Conservation (phyloP, 2,329 filamentous ascomycete species). For the Penicillium expansum region DNA sequence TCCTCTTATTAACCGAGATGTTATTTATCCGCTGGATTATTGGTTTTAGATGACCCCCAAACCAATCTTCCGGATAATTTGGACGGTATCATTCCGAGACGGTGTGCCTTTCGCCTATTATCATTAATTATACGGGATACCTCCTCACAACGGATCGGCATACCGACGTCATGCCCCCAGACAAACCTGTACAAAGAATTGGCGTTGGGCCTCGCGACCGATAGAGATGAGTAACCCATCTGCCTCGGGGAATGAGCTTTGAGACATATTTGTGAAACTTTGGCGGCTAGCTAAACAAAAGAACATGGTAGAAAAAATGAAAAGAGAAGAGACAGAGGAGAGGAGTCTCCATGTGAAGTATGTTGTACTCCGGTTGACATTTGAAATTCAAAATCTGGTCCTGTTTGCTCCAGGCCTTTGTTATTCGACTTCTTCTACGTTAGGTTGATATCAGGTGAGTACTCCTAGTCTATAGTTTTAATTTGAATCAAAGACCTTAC, state of each 20-base stretch:
- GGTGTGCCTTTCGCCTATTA: neutral
- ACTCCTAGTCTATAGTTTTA: neutral
- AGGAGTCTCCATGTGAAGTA: too few species aligned
- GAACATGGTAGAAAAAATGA: neutral
- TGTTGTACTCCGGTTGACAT: too few species aligned
- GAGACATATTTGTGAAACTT: too few species aligned
- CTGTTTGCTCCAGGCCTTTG: too few species aligned
- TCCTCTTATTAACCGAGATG: conserved; percentile 18
- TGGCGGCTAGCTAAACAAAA: neutral
- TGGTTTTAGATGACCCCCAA: neutral
- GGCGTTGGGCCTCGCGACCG: too few species aligned
- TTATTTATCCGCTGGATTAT: conserved; percentile 4
- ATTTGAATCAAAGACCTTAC: neutral
- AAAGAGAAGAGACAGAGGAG: too few species aligned
- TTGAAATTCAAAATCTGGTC: too few species aligned
- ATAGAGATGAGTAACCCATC: too few species aligned
- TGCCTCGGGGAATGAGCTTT: neutral
- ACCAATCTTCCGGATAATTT: neutral
- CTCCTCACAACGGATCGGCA: conserved; percentile 17
- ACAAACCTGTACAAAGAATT: neutral
- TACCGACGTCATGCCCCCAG: conserved; percentile 18
- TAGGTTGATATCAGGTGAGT: neutral
- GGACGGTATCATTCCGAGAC: neutral
- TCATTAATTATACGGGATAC: too few species aligned
- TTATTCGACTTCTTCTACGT: neutral